Evolutionary conservation across 495 filamentous ascomycete genomes (phyloP).

Genomic region (Astrocystis sublimbata): DNA sequence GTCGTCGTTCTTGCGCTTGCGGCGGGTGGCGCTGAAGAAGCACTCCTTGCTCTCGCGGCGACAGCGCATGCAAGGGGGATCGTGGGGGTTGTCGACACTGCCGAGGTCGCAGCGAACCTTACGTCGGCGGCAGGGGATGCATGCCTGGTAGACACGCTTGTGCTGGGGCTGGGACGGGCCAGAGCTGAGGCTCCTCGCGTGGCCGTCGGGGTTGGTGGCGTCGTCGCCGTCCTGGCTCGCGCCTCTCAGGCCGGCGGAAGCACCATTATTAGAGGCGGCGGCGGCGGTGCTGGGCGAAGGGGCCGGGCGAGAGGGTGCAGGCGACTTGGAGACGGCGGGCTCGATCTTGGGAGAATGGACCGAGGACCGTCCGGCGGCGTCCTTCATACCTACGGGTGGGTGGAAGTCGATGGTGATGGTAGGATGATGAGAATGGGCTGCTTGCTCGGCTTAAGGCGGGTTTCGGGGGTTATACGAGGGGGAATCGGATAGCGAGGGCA

Average conservation of each 20-base stretch:
- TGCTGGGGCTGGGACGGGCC: slow-evolving; percentile 47
- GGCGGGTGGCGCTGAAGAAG: slow-evolving; percentile 92
- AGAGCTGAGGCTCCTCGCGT: slow-evolving; percentile 16
- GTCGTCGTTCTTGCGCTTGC: slow-evolving; percentile 82
- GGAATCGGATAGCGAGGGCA: too few species aligned
- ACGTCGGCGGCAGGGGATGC: slow-evolving; percentile 85
- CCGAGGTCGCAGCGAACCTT: slow-evolving; percentile 95
- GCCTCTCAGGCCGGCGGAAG: background rate
- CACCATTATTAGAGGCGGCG: background rate
- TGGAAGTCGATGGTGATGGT: too few species aligned
- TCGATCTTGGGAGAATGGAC: slow-evolving; percentile 8
- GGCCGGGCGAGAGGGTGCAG: background rate
- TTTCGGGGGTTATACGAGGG: slow-evolving; percentile 31
- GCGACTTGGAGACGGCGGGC: background rate
- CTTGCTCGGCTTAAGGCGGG: slow-evolving; percentile 38
- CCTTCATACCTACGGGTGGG: background rate
- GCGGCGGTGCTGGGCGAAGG: background rate
- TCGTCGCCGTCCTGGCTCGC: background rate
- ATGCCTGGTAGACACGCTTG: slow-evolving; percentile 79
- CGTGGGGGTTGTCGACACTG: slow-evolving; percentile 90
- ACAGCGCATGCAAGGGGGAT: slow-evolving; percentile 92
- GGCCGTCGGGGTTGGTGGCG: background rate
- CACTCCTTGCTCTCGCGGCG: slow-evolving; percentile 92
- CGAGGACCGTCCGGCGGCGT: slow-evolving; percentile 6
- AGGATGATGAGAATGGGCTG: too few species aligned